Evolutionary conservation across 1,284 basidiomycete species (phyloP).

Genomic region (Pascua sp.): DNA sequence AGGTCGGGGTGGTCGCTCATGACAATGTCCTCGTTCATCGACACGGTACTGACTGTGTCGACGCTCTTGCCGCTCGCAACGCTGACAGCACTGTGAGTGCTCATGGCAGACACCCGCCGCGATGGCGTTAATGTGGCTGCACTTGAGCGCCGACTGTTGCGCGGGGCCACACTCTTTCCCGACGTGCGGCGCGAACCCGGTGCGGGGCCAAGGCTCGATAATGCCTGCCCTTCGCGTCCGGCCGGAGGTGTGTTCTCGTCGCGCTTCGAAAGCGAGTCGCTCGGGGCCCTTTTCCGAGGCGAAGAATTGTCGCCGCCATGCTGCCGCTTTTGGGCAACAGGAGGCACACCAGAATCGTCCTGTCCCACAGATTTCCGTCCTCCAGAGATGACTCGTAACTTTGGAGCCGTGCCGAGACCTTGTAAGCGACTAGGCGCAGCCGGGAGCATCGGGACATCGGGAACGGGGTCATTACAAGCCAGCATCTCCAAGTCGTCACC

Average conservation of each 20-base stretch:
- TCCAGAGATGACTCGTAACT: constrained; percentile 35
- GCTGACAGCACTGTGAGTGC: constrained; percentile 3
- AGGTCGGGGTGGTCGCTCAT: constrained; percentile 20
- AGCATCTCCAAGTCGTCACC: too few relatives aligned
- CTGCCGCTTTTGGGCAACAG: constrained; percentile 30
- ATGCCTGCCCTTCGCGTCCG: neutral
- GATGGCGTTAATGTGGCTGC: constrained; percentile 3
- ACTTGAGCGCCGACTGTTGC: neutral
- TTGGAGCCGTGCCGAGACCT: constrained; percentile 33
- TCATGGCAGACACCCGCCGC: constrained; percentile 9
- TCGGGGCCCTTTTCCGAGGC: constrained; percentile 38
- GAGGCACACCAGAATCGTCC: constrained; percentile 22
- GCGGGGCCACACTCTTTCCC: neutral
- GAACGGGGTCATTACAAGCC: too few relatives aligned
- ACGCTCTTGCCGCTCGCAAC: neutral
- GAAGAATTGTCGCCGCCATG: constrained; percentile 36
- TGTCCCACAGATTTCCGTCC: constrained; percentile 17
- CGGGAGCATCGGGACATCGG: too few relatives aligned
- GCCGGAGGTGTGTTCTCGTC: too few relatives aligned
- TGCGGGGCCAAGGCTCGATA: neutral
- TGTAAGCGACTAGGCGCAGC: too few relatives aligned
- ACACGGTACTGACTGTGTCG: constrained; percentile 1
- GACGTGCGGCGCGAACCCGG: neutral
- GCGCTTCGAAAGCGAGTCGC: constrained; percentile 1
- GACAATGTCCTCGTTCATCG: constrained; percentile 15